These are phyloP conservation scores for Dothistroma pini DNA, from an alignment of 2,329 filamentous ascomycete genomes.

Conservation along the genomic window DNA sequence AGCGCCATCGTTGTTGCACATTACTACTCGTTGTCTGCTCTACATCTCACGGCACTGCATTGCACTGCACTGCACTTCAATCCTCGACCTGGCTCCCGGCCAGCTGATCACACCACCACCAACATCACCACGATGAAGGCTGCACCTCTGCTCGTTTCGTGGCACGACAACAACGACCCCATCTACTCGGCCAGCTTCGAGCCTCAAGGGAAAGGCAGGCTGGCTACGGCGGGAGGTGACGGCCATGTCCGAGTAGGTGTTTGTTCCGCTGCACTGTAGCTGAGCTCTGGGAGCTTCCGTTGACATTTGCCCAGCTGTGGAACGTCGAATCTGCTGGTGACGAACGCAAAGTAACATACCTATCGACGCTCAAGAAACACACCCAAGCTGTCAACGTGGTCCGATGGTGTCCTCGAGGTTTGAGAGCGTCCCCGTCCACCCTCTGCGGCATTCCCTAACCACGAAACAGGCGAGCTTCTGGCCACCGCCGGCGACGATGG, in stretches of 20 bases:
- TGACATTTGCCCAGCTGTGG: constrained; percentile 64
- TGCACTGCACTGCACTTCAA: neutral
- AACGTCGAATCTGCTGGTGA: constrained; percentile 81
- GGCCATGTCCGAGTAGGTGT: constrained; percentile 83
- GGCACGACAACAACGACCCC: constrained; percentile 95
- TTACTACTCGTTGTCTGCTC: neutral
- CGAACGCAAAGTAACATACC: constrained; percentile 83
- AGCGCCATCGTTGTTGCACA: neutral
- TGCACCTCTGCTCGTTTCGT: constrained; percentile 92
- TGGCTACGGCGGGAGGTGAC: constrained; percentile 93
- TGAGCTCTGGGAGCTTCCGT: constrained; percentile 2
- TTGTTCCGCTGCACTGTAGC: neutral
- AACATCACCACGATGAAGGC: constrained; percentile 69
- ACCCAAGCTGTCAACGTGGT: constrained; percentile 98
- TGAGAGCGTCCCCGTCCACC: constrained; percentile 18
- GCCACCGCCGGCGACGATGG: constrained; percentile 96
- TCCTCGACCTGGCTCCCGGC: constrained; percentile 12
- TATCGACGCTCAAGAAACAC: constrained; percentile 88
- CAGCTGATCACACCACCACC: neutral
- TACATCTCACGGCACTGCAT: neutral
- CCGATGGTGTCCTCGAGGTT: constrained; percentile 90
- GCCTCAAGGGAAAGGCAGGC: constrained; percentile 79
- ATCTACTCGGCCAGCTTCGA: constrained; percentile 99
- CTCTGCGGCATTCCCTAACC: constrained; percentile 1
- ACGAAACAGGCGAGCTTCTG: constrained; percentile 71